Percentiles rank a stretch among this genome's conserved stretches.
These are phyloP conservation scores for Trichoderma pleuroti DNA, from an alignment of 2,329 filamentous ascomycete species.

Conservation along the genomic window DNA sequence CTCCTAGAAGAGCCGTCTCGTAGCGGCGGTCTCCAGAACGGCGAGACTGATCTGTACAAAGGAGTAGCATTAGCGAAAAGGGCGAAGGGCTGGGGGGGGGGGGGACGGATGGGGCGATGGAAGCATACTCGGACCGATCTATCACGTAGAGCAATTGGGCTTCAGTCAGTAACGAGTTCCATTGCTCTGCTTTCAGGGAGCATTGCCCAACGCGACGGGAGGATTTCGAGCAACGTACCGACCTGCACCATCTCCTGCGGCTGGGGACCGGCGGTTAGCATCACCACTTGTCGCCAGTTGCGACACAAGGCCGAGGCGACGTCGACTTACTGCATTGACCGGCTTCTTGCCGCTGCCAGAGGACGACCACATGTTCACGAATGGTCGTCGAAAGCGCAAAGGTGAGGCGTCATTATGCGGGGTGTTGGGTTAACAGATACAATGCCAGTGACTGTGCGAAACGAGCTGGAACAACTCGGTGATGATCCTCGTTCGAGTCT, in stretches of 20 bases:
- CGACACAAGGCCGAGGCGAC: slow-evolving; percentile 17
- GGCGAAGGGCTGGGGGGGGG: background rate
- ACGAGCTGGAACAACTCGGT: background rate
- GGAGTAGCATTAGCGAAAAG: slow-evolving; percentile 28
- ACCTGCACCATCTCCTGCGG: slow-evolving; percentile 98
- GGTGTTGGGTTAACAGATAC: slow-evolving; percentile 8
- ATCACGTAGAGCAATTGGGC: slow-evolving; percentile 23
- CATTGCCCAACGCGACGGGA: background rate
- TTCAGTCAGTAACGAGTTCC: slow-evolving; percentile 27
- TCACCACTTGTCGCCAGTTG: slow-evolving; percentile 20
- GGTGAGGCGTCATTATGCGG: slow-evolving; percentile 33
- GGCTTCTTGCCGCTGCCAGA: slow-evolving; percentile 66
- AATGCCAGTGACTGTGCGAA: background rate
- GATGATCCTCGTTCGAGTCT: slow-evolving; percentile 9
- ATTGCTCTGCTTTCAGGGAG: slow-evolving; percentile 16
- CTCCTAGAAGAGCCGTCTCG: slow-evolving; percentile 52
- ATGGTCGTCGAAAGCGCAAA: slow-evolving; percentile 27
- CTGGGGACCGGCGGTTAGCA: slow-evolving; percentile 36
- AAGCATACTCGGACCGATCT: slow-evolving; percentile 63
- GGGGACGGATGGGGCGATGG: background rate
- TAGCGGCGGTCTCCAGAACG: slow-evolving; percentile 72
- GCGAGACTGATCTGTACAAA: slow-evolving; percentile 67
- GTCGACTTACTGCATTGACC: slow-evolving; percentile 61
- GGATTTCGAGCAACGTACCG: slow-evolving; percentile 57
- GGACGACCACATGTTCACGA: slow-evolving; percentile 59